A percentile compares a stretch with the other conserved stretches of the same genome.
Evolutionary conservation across 768 basidiomycete species (phyloP).

Genomic region (Lactifluus piperatus): DNA sequence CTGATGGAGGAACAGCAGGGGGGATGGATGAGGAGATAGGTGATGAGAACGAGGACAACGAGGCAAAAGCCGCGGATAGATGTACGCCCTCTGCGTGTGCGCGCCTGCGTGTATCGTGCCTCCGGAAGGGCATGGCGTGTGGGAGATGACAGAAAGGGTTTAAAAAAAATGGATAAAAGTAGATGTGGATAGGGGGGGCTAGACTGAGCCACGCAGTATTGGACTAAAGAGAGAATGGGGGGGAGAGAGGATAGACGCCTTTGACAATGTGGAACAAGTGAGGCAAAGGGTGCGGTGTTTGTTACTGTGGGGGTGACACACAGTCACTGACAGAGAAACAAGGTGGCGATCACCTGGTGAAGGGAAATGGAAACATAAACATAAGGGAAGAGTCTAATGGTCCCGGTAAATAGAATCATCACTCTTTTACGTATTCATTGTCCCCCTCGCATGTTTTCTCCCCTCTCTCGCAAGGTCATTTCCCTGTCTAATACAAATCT

Average conservation of each 20-base stretch:
- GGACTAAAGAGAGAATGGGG: constrained; percentile 12
- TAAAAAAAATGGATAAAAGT: constrained; percentile 1
- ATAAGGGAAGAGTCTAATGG: no score
- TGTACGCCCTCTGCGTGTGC: constrained; percentile 24
- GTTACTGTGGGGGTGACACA: no score
- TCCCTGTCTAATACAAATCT: constrained; percentile 14
- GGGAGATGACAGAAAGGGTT: neutral
- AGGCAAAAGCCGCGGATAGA: constrained; percentile 33
- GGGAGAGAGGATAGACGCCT: neutral
- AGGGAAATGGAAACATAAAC: no score
- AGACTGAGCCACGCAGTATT: constrained; percentile 16
- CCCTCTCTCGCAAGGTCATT: neutral
- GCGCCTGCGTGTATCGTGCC: constrained; percentile 14
- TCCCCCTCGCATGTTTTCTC: neutral
- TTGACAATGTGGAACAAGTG: constrained; percentile 17
- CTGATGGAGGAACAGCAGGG: constrained; percentile 30
- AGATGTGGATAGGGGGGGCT: constrained; percentile 18
- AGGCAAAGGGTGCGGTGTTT: constrained; percentile 13
- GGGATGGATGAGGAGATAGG: constrained; percentile 33
- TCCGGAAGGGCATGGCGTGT: constrained; percentile 17
- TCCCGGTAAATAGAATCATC: neutral
- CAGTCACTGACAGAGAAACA: no score
- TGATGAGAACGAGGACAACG: constrained; percentile 37
- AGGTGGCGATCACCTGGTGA: no score
- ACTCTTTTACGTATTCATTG: neutral